These are phyloP conservation scores for Gamsiella multidivaricata DNA, from an alignment of 192 early-diverging fungal species.

Conservation along the genomic window DNA sequence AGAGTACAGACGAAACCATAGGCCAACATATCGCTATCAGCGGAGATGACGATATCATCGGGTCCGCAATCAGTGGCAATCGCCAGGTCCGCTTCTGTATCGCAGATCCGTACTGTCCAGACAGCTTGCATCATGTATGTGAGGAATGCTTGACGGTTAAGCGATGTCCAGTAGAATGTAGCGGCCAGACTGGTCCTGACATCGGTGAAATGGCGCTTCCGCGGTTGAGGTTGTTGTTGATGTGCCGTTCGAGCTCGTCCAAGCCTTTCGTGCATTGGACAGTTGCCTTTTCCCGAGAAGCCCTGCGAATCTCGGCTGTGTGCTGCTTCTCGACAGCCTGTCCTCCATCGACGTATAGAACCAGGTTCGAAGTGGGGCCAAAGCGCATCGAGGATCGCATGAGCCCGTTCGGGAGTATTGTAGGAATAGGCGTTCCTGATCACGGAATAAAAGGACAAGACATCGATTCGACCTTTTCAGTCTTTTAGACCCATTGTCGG, in stretches of 20 bases:
- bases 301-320: background rate
- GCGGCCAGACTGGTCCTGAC: background rate
- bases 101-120: background rate
- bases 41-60: slow-evolving; percentile 11
- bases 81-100: slow-evolving; percentile 15
- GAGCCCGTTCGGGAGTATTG: slow-evolving; percentile 5
- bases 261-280: background rate
- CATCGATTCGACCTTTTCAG: no score
- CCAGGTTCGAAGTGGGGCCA: background rate
- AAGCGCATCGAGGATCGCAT: slow-evolving; percentile 9
- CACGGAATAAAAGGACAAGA: slow-evolving; percentile 2
- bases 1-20: background rate
- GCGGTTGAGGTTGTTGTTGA: background rate
- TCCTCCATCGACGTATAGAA: slow-evolving; percentile 15
- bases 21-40: slow-evolving; percentile 15
- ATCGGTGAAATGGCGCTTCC: slow-evolving; percentile 15
- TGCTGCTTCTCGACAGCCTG: slow-evolving; percentile 9
- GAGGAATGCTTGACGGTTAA: background rate
- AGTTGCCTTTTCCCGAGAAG: background rate
- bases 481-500: no score
- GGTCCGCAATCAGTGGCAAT: background rate
- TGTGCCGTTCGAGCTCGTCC: background rate
- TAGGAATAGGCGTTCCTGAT: slow-evolving; percentile 17
- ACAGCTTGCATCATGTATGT: background rate
- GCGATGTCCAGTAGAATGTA: slow-evolving; percentile 1